phyloP scores from a whole-genome alignment of 1,139 yeast genomes.

The Diutina scorzettiae region DNA sequence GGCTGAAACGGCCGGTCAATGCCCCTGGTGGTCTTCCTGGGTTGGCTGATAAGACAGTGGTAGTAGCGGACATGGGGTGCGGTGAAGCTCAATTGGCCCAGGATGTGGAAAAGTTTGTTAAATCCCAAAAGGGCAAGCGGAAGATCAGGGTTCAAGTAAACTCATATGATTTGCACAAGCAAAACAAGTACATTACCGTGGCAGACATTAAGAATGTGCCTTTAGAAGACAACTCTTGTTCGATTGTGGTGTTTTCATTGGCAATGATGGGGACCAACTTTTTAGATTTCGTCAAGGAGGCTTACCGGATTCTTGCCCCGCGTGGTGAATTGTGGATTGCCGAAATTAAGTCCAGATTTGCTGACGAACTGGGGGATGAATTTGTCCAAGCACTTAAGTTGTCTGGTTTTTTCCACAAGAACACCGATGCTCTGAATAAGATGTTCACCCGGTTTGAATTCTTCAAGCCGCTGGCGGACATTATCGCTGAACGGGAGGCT shows the following conservation, averaged over 20 bases:
- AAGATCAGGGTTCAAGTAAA: slow-evolving; percentile 47
- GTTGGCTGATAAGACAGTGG: slow-evolving; percentile 38
- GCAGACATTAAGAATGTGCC: slow-evolving; percentile 94
- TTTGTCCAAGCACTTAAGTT: slow-evolving; percentile 69
- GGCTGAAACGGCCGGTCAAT: slow-evolving; percentile 57
- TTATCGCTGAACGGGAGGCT: slow-evolving; percentile 51
- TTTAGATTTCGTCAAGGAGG: slow-evolving; percentile 83
- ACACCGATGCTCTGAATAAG: slow-evolving; percentile 76
- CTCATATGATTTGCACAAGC: slow-evolving; percentile 83
- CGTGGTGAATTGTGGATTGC: slow-evolving; percentile 96
- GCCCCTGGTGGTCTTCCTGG: slow-evolving; percentile 97
- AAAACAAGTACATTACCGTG: slow-evolving; percentile 80
- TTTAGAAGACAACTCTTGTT: slow-evolving; percentile 60
- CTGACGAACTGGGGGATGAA: slow-evolving; percentile 57
- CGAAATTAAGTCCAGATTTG: slow-evolving; percentile 86
- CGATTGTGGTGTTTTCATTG: slow-evolving; percentile 80
- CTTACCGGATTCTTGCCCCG: slow-evolving; percentile 75
- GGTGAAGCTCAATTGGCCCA: slow-evolving; percentile 87
- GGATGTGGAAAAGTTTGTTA: slow-evolving; percentile 44
- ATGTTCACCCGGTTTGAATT: slow-evolving; percentile 95
- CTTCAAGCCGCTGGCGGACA: slow-evolving; percentile 71
- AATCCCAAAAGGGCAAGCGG: slow-evolving; percentile 17
- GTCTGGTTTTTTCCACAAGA: slow-evolving; percentile 77
- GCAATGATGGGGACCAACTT: slow-evolving; percentile 97
- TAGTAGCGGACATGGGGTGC: slow-evolving; percentile 96